Percentiles rank a stretch among this genome's conserved stretches.
These are phyloP conservation scores for Candida boleticola DNA, from an alignment of 805 yeast genomes.

Conservation along the genomic window DNA sequence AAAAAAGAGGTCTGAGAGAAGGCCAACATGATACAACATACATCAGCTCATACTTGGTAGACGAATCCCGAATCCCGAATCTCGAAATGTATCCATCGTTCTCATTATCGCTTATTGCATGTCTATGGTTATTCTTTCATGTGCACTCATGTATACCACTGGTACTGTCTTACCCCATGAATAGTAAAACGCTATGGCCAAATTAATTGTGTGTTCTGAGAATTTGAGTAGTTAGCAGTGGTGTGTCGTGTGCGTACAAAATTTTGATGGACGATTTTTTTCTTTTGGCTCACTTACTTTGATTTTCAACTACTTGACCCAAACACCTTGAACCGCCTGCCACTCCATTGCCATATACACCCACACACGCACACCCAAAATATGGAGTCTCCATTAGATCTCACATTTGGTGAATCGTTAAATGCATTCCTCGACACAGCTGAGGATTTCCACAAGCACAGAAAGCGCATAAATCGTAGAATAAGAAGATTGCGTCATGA, in stretches of 20 bases:
- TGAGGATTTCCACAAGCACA: conserved; percentile 67
- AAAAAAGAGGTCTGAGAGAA: too few relatives aligned
- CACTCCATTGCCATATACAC: not conserved
- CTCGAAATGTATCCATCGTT: too few relatives aligned
- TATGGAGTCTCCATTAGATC: conserved; percentile 40
- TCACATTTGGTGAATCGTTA: conserved; percentile 56
- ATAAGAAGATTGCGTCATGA: conserved; percentile 65
- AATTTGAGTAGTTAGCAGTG: too few relatives aligned
- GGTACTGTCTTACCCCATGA: too few relatives aligned
- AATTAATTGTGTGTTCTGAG: too few relatives aligned
- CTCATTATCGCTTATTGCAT: too few relatives aligned
- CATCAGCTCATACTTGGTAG: too few relatives aligned
- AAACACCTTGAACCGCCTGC: not conserved
- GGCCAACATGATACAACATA: too few relatives aligned
- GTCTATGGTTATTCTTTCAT: too few relatives aligned
- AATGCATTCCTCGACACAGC: conserved; percentile 63
- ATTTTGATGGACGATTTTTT: conserved; percentile 1
- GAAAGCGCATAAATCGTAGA: conserved; percentile 58
- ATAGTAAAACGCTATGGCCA: too few relatives aligned
- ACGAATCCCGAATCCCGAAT: too few relatives aligned
- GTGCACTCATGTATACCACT: too few relatives aligned
- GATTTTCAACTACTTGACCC: not conserved
- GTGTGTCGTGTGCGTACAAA: conserved; percentile 3
- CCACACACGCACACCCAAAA: not conserved
- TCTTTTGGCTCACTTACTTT: not conserved